A percentile compares a stretch with the other conserved stretches of the same genome.
phyloP scores from a whole-genome alignment of 208 protist genomes.

The Wallacemonas sp. region DNA sequence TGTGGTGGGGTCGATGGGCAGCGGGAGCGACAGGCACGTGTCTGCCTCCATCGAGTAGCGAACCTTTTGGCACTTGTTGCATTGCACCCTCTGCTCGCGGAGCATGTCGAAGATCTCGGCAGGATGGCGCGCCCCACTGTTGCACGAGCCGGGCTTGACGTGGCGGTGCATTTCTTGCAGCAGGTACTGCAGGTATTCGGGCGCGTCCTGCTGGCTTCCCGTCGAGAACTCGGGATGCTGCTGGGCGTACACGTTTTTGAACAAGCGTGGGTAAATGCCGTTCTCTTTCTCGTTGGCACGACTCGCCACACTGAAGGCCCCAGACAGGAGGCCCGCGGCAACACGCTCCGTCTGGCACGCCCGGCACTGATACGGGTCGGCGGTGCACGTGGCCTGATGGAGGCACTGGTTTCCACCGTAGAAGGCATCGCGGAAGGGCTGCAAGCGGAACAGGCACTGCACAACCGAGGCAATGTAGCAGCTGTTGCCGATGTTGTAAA shows the following conservation, averaged over 20 bases:
- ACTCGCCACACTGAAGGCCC: conserved; percentile 83
- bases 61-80: conserved; percentile 76
- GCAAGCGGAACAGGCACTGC: conserved; percentile 92
- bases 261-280: conserved; percentile 91
- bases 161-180: conserved; percentile 81
- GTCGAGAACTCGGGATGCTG: conserved; percentile 96
- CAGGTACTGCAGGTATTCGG: conserved; percentile 95
- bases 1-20: conserved; percentile 73
- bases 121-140: conserved; percentile 29
- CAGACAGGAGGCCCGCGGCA: conserved; percentile 89
- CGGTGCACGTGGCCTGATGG: conserved; percentile 55
- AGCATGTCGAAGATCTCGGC: conserved; percentile 73
- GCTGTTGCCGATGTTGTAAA: conserved; percentile 98
- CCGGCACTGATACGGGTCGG: conserved; percentile 69
- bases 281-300: conserved; percentile 41
- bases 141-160: conserved; percentile 33
- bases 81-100: conserved; percentile 91
- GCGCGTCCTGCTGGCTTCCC: conserved; percentile 95
- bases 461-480: conserved; percentile 97
- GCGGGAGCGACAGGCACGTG: conserved; percentile 81
- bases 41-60: conserved; percentile 89
- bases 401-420: conserved; percentile 37
- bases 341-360: conserved; percentile 93
- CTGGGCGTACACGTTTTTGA: conserved; percentile 94
- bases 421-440: conserved; percentile 80